Evolutionary conservation across 306 rosid species (phyloP), one percentile per base, ranked within the genome.

Genomic region (Vigna mungo): DNA sequence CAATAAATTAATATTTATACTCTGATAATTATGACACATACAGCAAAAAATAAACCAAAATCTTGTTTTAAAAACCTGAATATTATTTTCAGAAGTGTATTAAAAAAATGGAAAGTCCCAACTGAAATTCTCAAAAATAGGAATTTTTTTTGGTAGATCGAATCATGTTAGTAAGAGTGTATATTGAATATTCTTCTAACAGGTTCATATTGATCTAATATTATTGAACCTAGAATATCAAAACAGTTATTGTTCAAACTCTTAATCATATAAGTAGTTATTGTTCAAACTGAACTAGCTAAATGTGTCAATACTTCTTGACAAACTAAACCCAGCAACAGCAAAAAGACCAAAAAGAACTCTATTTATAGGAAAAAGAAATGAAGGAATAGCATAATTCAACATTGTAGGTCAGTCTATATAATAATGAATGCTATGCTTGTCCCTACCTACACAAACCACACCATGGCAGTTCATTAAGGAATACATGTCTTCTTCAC

Each of bases 321-420:
- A 46, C 12, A 7, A 63, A 55, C 34, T 10, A 20, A 68, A 59
- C 71, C 47, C 27, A 67, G 21, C 66, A 64, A 58, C 25, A 34
- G 23, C 12, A 1, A 53, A 60, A 51, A 71, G 52, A 51, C 12
- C 1, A 43, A 66, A 65, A 13, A 70, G 6, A 34, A 34, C 65
- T 59, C 78, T 68, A 74, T 72, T 77, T 77, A 62, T 67, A 77
- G 7, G 70, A 68, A 59, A 56, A 84, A 71, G 43, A 58, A 71
- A 77, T 62, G 62, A 55, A 80, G 80, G 72, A 77, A 81, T 44
- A 30, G 47, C 13, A 53, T 58, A 77, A 69, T 32, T 68, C 56
- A 73, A 81, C 39, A 54, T 52, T 61, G 81, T 59, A 72, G 53
- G 21, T 23, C 77, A 78, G 25, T 64, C 72, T 49, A 58, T 36